Evolutionary conservation across 2,329 filamentous ascomycete genomes (phyloP).

Genomic region (Colletotrichum phormii): DNA sequence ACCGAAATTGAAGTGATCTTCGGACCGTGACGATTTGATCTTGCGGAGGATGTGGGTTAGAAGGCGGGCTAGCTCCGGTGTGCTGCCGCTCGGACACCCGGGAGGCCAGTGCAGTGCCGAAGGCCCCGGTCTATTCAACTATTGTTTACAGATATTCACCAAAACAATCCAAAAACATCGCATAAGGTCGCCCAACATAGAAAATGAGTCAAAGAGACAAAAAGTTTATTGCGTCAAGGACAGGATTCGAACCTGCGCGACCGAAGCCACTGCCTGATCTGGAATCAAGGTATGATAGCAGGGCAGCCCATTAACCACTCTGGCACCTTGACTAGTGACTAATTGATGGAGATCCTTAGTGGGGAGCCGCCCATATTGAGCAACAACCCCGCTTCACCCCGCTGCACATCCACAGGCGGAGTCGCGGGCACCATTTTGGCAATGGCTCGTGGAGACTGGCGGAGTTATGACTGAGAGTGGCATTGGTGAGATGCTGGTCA

Average conservation of each 20-base stretch:
- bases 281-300: neutral
- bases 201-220: no score
- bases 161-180: no score
- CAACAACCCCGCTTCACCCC: neutral
- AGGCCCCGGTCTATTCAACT: no score
- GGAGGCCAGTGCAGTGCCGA: no score
- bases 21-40: neutral
- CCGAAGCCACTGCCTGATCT: neutral
- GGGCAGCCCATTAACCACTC: constrained; percentile 5
- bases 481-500: neutral
- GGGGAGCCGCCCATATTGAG: neutral
- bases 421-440: no score
- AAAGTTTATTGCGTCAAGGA: neutral
- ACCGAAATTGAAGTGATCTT: neutral
- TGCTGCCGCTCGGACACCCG: no score
- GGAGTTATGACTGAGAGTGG: neutral
- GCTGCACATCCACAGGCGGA: neutral
- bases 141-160: accelerated
- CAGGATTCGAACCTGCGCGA: constrained; percentile 3
- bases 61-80: no score
- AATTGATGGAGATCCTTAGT: accelerated
- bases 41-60: no score
- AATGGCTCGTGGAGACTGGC: neutral
- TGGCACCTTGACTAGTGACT: neutral
- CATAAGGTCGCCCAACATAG: no score